Base-by-base conservation (phyloP, 1,284 basidiomycete species). In the Trametes polyzona region DNA sequence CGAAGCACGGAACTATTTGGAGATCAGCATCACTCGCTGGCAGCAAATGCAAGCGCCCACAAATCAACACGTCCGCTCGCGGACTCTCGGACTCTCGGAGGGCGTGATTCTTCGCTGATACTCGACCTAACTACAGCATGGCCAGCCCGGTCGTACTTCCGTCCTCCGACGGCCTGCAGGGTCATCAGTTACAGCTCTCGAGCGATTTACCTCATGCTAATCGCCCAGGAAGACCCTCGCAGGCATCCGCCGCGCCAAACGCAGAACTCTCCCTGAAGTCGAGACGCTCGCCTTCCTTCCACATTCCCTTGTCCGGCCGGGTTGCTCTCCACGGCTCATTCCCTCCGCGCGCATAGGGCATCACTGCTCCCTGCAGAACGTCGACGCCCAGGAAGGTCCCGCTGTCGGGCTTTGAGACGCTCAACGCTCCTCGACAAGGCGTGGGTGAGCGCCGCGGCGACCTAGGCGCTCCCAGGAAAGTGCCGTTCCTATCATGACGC, bases 11-110 rank as follows among this genome's bases (percentile, higher is more conserved):
- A 48, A 35, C 47, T 21, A 37, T 54, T 55, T 46, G 27, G 27
- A 55, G 33, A 53, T 62, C 42, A 32, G 27, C 46, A 55, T 55
- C 53, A 52, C n/a, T n/a, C n/a, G n/a, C n/a, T n/a, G n/a, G n/a
- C n/a, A n/a, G n/a, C n/a, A n/a, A 37, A 47, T 24, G 23, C 39
- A 17, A 23, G 53, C 56, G 60, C 44, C 40, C 33, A 43, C 40
- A 41, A 50, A 41, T 43, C 52, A 47, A 32, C 27, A 21, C 17
- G 33, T 35, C 47, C n/a, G n/a, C n/a, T n/a, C n/a, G n/a, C n/a
- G n/a, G n/a, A n/a, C n/a, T n/a, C n/a, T n/a, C n/a, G n/a, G n/a
- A n/a, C n/a, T n/a, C n/a, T n/a, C n/a, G n/a, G 32, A 48, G 47
- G 19, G 32, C 53, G 50, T 58, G 56, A 55, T 57, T 41, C 40